These are phyloP conservation scores for Paxillus involutus DNA, from an alignment of 768 basidiomycete species.

Conservation along the genomic window DNA sequence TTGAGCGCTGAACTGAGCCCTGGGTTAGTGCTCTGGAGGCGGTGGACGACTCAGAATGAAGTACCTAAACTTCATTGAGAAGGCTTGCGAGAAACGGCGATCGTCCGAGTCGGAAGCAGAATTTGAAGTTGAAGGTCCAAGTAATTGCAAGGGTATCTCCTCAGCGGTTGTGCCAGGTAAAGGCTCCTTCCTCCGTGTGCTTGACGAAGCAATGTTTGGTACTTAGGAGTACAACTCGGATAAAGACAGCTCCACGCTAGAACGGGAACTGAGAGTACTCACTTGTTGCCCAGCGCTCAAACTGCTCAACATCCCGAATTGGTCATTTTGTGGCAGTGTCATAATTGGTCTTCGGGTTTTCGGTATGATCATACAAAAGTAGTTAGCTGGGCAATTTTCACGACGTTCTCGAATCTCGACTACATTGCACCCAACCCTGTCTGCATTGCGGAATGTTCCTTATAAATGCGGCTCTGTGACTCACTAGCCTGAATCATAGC, in stretches of 20 bases:
- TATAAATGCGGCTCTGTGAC: too few species aligned
- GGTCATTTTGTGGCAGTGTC: neutral
- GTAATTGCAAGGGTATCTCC: constrained; percentile 26
- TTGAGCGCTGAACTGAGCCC: constrained; percentile 71
- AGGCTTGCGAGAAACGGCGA: constrained; percentile 6
- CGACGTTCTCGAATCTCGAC: too few species aligned
- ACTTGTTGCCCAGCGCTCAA: too few species aligned
- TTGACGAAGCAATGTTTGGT: neutral
- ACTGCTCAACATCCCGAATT: neutral
- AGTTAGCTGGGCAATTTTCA: too few species aligned
- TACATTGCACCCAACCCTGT: too few species aligned
- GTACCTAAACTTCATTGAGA: constrained; percentile 39
- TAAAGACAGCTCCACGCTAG: neutral
- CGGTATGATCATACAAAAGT: too few species aligned
- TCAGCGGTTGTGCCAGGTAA: constrained; percentile 12
- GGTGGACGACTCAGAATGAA: neutral
- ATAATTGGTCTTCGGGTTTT: neutral
- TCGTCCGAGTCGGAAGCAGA: too few species aligned
- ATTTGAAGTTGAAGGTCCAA: neutral
- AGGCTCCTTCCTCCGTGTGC: neutral
- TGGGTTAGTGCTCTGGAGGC: neutral
- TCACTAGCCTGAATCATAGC: too few species aligned
- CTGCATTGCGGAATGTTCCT: too few species aligned
- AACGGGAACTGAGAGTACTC: too few species aligned
- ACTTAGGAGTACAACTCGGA: neutral